These are phyloP conservation scores for Pyricularia grisea DNA, from an alignment of 2,329 filamentous ascomycete species.

Conservation along the genomic window DNA sequence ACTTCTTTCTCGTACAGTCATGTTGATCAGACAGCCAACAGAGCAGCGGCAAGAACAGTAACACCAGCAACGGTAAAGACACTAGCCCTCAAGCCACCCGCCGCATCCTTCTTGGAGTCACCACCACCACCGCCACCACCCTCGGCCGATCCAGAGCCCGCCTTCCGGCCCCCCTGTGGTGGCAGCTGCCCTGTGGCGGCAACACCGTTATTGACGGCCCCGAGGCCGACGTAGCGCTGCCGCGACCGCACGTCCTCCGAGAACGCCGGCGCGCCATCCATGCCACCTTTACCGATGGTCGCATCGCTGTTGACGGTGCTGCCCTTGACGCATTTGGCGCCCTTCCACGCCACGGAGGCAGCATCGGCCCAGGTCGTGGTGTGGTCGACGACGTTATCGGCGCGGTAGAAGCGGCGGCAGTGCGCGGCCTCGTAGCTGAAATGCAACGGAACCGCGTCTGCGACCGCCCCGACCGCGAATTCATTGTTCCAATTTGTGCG, in stretches of 20 bases:
- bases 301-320: conserved; percentile 1
- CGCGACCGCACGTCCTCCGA: not conserved
- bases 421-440: conserved; percentile 38
- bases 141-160: not conserved
- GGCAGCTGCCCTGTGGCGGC: conserved; percentile 10
- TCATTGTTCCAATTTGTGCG: not conserved
- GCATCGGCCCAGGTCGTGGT: conserved; percentile 35
- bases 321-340: conserved; percentile 3
- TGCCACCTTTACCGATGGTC: not conserved
- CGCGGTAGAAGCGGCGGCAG: conserved; percentile 44
- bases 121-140: not conserved
- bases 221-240: conserved; percentile 8
- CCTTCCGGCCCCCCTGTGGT: not conserved
- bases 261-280: not conserved
- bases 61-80: not conserved
- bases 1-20: no score
- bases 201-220: conserved; percentile 15
- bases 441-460: conserved; percentile 29
- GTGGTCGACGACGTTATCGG: conserved; percentile 34
- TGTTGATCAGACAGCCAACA: not conserved
- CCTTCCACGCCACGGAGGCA: conserved; percentile 24
- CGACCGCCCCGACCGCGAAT: not conserved
- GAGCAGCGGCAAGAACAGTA: not conserved
- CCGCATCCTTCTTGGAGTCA: not conserved
- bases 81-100: not conserved